Percentiles rank a stretch among this genome's conserved stretches.
These are phyloP conservation scores for Cercophora newfieldiana DNA, from an alignment of 495 filamentous ascomycete genomes.

Conservation along the genomic window DNA sequence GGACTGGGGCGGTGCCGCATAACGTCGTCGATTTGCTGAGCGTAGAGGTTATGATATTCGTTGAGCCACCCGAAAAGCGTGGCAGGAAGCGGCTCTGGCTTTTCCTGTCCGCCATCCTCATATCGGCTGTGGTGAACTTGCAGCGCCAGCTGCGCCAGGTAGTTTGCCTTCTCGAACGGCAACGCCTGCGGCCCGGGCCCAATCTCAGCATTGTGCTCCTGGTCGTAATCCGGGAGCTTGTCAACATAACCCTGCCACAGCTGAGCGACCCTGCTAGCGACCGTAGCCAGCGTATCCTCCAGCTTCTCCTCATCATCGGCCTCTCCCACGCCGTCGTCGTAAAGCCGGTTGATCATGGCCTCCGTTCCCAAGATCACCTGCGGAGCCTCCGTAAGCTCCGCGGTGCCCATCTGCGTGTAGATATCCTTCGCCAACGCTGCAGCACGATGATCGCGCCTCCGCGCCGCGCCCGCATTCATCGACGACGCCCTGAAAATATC, in stretches of 20 bases:
- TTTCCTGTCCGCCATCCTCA: slow-evolving; percentile 40
- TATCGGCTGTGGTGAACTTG: slow-evolving; percentile 69
- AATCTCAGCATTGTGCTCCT: slow-evolving; percentile 57
- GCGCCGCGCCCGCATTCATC: slow-evolving; percentile 34
- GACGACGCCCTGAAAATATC: slow-evolving; percentile 47
- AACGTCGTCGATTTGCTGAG: slow-evolving; percentile 59
- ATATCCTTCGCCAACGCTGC: slow-evolving; percentile 52
- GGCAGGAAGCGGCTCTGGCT: slow-evolving; percentile 60
- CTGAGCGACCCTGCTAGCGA: slow-evolving; percentile 53
- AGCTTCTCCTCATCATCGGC: slow-evolving; percentile 56
- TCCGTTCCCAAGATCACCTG: slow-evolving; percentile 61
- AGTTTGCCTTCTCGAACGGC: slow-evolving; percentile 68
- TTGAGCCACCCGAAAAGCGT: slow-evolving; percentile 79
- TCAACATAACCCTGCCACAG: slow-evolving; percentile 60
- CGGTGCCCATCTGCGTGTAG: slow-evolving; percentile 47
- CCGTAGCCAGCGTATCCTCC: slow-evolving; percentile 54
- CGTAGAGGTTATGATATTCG: slow-evolving; percentile 62
- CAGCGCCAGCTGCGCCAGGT: slow-evolving; percentile 67
- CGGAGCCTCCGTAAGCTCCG: slow-evolving; percentile 48
- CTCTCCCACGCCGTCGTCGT: slow-evolving; percentile 56
- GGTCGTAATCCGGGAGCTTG: slow-evolving; percentile 45
- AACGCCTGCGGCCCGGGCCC: slow-evolving; percentile 62
- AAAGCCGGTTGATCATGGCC: slow-evolving; percentile 50
- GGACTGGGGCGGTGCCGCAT: slow-evolving; percentile 65
- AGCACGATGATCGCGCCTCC: slow-evolving; percentile 45